Percentiles rank a stretch among this genome's conserved stretches.
These are phyloP conservation scores for Sphaerosporella brunnea DNA, from an alignment of 495 filamentous ascomycete genomes.

Conservation along the genomic window DNA sequence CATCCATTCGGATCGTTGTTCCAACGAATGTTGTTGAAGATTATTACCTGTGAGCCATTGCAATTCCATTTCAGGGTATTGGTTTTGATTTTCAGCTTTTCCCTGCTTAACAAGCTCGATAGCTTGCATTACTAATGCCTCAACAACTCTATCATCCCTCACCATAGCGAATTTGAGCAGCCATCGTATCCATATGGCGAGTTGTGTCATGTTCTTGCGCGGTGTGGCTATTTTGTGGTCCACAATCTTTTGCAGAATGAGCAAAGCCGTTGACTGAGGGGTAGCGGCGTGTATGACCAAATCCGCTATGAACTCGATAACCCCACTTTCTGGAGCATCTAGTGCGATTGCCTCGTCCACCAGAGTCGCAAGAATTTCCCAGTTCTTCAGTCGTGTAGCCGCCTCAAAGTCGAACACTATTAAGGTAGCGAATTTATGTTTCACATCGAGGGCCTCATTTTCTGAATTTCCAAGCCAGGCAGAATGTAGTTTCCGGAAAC, in stretches of 20 bases:
- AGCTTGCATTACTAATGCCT: slow-evolving; percentile 41
- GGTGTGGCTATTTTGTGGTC: slow-evolving; percentile 14
- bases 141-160: slow-evolving; percentile 27
- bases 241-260: slow-evolving; percentile 18
- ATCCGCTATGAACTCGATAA: slow-evolving; percentile 34
- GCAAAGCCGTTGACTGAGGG: slow-evolving; percentile 25
- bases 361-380: slow-evolving; percentile 45
- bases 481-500: slow-evolving; percentile 33
- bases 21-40: no score
- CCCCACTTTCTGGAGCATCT: slow-evolving; percentile 13
- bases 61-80: slow-evolving; percentile 53
- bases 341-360: slow-evolving; percentile 36
- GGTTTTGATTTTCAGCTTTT: slow-evolving; percentile 28
- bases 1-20: neutral
- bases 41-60: slow-evolving; percentile 49
- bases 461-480: slow-evolving; percentile 13
- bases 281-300: slow-evolving; percentile 38
- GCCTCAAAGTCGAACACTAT: slow-evolving; percentile 62
- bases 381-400: slow-evolving; percentile 44
- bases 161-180: slow-evolving; percentile 19
- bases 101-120: slow-evolving; percentile 30
- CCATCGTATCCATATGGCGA: slow-evolving; percentile 19
- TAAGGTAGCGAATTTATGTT: slow-evolving; percentile 43
- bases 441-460: slow-evolving; percentile 32
- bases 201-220: slow-evolving; percentile 10